phyloP scores from a whole-genome alignment of 768 basidiomycete species.

The Kwoniella heveanensis region DNA sequence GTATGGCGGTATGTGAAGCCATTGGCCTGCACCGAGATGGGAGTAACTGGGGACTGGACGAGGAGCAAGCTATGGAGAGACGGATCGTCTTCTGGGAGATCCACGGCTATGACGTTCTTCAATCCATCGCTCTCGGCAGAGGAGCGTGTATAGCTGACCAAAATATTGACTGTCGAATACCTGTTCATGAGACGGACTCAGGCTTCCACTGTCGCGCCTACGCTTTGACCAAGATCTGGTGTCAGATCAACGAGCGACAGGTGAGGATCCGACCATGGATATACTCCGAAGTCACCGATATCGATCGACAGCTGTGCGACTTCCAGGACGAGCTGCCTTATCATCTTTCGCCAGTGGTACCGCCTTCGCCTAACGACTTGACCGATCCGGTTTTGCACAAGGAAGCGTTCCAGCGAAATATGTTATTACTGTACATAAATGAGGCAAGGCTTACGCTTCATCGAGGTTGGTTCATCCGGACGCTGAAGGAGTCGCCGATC shows the following conservation, averaged over 20 bases:
- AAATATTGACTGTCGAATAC: constrained; percentile 25
- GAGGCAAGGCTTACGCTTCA: constrained; percentile 28
- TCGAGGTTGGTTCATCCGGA: constrained; percentile 23
- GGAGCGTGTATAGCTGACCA: constrained; percentile 25
- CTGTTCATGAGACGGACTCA: constrained; percentile 12
- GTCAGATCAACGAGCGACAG: constrained; percentile 29
- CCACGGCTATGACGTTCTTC: constrained; percentile 29
- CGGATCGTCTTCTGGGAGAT: constrained; percentile 36
- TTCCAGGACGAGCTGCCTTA: constrained; percentile 23
- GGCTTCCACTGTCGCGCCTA: constrained; percentile 23
- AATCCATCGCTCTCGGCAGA: constrained; percentile 22
- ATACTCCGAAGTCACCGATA: constrained; percentile 23
- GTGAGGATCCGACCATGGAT: constrained; percentile 21
- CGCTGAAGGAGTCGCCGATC: constrained; percentile 18
- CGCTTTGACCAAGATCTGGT: constrained; percentile 27
- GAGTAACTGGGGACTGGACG: constrained; percentile 19
- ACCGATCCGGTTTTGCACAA: constrained; percentile 11
- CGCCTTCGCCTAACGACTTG: constrained; percentile 22
- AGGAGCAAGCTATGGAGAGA: constrained; percentile 13
- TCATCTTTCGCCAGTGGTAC: constrained; percentile 21
- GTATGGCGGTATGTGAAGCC: constrained; percentile 29
- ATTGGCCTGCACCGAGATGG: constrained; percentile 32
- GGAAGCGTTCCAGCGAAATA: constrained; percentile 23
- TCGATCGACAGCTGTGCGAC: constrained; percentile 16
- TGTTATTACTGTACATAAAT: constrained; percentile 26